phyloP scores from a whole-genome alignment of 768 basidiomycete genomes.

The Mycena polygramma region DNA sequence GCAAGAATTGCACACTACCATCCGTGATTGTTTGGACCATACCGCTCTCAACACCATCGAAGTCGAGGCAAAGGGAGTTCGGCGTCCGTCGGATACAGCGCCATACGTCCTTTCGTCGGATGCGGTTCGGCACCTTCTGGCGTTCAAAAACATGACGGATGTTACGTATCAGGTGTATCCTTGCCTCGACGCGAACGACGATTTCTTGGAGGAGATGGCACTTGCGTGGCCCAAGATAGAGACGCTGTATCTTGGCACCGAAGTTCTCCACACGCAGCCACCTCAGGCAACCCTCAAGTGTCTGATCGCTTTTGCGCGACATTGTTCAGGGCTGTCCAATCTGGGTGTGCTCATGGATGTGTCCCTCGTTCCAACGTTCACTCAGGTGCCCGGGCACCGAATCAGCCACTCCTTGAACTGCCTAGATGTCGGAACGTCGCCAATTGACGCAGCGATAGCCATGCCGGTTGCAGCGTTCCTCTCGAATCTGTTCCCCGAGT shows the following conservation, averaged over 20 bases:
- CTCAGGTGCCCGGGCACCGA: constrained; percentile 13
- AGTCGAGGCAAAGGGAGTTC: neutral
- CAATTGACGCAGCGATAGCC: neutral
- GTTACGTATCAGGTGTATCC: constrained; percentile 7
- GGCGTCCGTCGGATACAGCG: neutral
- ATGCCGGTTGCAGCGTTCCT: constrained; percentile 21
- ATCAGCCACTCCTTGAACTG: neutral
- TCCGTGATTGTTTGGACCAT: constrained; percentile 22
- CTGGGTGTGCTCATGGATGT: constrained; percentile 20
- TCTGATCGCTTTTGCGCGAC: constrained; percentile 22
- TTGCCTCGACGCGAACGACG: constrained; percentile 14
- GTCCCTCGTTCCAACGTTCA: constrained; percentile 13
- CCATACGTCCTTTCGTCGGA: constrained; percentile 19
- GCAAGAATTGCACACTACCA: constrained; percentile 17
- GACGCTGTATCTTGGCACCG: neutral
- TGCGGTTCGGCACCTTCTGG: constrained; percentile 18
- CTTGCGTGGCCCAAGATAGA: neutral
- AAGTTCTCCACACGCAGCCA: neutral
- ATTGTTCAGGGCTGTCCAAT: neutral
- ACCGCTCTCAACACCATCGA: neutral
- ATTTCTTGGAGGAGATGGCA: constrained; percentile 23
- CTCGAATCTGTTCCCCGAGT: constrained; percentile 21
- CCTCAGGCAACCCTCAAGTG: constrained; percentile 24
- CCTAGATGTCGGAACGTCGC: constrained; percentile 25
- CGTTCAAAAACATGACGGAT: neutral